Evolutionary conservation across 176 grass and related monocot genomes (phyloP).

Genomic region (Alopecurus myosuroides): DNA sequence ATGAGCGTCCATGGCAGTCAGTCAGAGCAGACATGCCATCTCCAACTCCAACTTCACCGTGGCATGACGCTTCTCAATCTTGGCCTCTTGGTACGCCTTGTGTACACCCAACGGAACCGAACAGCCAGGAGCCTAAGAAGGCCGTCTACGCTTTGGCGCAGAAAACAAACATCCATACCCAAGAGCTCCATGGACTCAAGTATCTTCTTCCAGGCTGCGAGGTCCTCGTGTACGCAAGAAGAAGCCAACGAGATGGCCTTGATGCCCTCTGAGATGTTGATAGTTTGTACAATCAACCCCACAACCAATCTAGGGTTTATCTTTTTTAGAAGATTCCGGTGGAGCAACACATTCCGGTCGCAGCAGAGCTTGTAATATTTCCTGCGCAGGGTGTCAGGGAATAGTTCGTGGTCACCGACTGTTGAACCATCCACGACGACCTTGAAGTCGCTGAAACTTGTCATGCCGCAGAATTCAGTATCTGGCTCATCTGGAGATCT

Average conservation of each 20-base stretch:
- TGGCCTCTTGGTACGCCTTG: slow-evolving; percentile 1
- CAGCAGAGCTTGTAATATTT: slow-evolving; percentile 33
- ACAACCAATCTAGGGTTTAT: background rate
- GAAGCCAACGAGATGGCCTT: background rate
- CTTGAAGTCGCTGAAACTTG: slow-evolving; percentile 7
- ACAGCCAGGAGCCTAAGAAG: background rate
- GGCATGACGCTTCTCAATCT: background rate
- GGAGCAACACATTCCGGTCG: slow-evolving; percentile 22
- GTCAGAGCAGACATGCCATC: background rate
- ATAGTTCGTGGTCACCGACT: background rate
- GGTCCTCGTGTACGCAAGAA: background rate
- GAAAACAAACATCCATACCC: slow-evolving; percentile 25
- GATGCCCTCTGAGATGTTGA: slow-evolving; percentile 17
- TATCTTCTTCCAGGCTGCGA: slow-evolving; percentile 32
- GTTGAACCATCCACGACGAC: background rate
- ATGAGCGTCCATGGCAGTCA: background rate
- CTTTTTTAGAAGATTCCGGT: slow-evolving; percentile 5
- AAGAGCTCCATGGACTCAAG: slow-evolving; percentile 22
- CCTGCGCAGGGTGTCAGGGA: background rate
- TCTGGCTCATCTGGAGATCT: background rate
- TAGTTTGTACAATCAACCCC: slow-evolving; percentile 33
- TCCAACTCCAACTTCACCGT: background rate
- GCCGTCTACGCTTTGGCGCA: background rate
- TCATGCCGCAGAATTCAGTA: background rate
- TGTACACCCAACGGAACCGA: background rate